Base-by-base conservation (phyloP, 2,329 filamentous ascomycete species). In the Herpotrichia juniperi region DNA sequence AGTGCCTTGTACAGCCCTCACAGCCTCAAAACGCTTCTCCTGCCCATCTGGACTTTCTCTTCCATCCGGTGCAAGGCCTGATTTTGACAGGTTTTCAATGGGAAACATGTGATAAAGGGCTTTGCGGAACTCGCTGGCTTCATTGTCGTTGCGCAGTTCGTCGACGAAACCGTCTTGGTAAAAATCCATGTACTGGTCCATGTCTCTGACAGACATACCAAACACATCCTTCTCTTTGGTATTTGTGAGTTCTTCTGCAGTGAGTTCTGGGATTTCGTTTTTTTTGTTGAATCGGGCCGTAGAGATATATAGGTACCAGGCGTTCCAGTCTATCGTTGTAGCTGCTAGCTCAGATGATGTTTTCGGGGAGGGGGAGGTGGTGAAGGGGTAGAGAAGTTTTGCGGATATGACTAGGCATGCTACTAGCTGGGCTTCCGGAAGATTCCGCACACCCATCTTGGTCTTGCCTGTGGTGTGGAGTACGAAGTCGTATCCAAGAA, bases 151-250 rank as follows among this genome's bases (percentile, higher is more conserved):
- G 14, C 72, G 62, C 46, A 74, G 70, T 50, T 81, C 77, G 55
- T 79, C 77, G 40, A 84, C 72, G 78, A 86, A 90, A 39, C 81
- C 87, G 51, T 81, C 79, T 66, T 90, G 86, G 67, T 89, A 93
- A 86, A 89, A 94, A 71, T 91, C 84, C 72, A 96, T 79, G 64
- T 92, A 93, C 53, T 88, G 83, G 63, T 93, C 89, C 31, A 93
- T 75, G 56, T 88, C 81, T 19, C 80, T 74, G 4, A 79, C 74
- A 2, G 76, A 78, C 83, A 93, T 87, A 1, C 76, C 69, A 34
- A 87, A 79, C 8, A 90, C 81, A 59, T 91, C 83, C 3, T 77
- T 74, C 49, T 89, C 86, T 5, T 78, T 82, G 19, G 88, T 69
- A 73, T 65, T 85, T 79, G 59, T 81, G 68, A 68, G 76, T 69